Evolutionary conservation across 2,329 filamentous ascomycete genomes (phyloP), one percentile per base, ranked within the genome.

Genomic region (Trichoderma afroharzianum): DNA sequence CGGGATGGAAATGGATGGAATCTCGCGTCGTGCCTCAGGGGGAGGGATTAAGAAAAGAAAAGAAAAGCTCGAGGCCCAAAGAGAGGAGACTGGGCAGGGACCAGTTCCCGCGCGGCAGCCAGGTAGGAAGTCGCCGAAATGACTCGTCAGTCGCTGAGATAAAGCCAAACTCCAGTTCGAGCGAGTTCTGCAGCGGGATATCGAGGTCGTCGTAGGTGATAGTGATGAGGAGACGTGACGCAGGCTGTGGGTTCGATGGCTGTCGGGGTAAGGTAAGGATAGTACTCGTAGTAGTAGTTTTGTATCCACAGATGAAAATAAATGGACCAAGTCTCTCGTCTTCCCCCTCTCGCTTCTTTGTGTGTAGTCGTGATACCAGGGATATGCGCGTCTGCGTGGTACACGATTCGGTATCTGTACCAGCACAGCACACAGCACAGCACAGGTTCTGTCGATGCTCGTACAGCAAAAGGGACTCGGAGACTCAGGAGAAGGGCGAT

Each of bases 201-300:
- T 28, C 21, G 36, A 30, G 2, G 18, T 9, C 5, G 53, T 28
- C 28, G 55, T 58, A 3, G 30, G 18, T 28, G 59, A 63, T 39
- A n/a, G 11, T n/a, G 59, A 63, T 39, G 63, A 53, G 55, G 55
- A 59, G 64, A 47, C 55, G 64, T 69, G 67, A 36, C 43, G 57
- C 64, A 58, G 67, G 21, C n/a, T 68, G 55, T 47, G 53, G 64
- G n/a, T 68, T 68, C 66, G 28, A 59, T 66, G 62, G 43, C 43
- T 21, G 43, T 50, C 43, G 43, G 43, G 43, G n/a, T 39, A 39
- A 39, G 36, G 36, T 39, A 39, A 15, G 33, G 33, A 36, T 36
- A 36, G 39, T 9, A 26, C 3, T 26, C 3, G 26, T 26, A 8
- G 39, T n/a, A 5, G 39, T 47, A 47, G 43, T n/a, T 47, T 47